Conservation (phyloP, 225 moss, liverwort and hornwort species). For the Lunularia cruciata region DNA sequence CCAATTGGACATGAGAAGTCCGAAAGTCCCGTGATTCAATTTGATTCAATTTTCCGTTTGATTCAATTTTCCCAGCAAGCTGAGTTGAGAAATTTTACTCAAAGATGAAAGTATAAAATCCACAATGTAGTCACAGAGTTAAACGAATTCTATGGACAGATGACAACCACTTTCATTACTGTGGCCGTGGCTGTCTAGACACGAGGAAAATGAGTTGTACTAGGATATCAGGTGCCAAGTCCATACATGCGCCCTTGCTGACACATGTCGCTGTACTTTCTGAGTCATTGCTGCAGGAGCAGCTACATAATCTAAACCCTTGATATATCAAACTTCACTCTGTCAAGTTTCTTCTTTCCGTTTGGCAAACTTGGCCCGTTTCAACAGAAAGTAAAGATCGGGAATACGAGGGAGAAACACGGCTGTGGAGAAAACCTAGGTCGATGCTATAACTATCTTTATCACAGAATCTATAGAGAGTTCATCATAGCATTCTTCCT, state of each 20-base stretch:
- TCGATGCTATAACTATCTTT: conserved; percentile 8
- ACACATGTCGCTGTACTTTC: conserved; percentile 1
- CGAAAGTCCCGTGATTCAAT: no score
- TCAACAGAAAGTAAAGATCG: not conserved
- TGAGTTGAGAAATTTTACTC: conserved; percentile 17
- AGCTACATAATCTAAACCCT: conserved; percentile 15
- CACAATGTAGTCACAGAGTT: conserved; percentile 22
- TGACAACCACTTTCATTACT: conserved; percentile 2
- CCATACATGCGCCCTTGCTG: conserved; percentile 2
- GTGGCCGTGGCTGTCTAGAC: conserved; percentile 1
- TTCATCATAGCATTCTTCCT: conserved; percentile 56
- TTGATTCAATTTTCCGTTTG: no score
- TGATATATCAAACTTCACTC: conserved; percentile 15
- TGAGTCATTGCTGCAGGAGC: not conserved
- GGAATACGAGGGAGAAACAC: not conserved
- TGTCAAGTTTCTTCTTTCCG: not conserved
- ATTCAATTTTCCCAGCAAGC: conserved; percentile 19
- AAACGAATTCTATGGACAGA: conserved; percentile 21
- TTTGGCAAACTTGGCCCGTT: not conserved
- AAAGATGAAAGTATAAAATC: conserved; percentile 18
- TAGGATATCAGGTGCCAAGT: not conserved
- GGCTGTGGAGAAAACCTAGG: not conserved
- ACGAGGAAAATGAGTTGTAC: not conserved
- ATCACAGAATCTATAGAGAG: not conserved
- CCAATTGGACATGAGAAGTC: no score